Evolutionary conservation across 164 flowering plant genomes (phyloP), one percentile per base, ranked within the genome.

Genomic region (Echeveria elegans): DNA sequence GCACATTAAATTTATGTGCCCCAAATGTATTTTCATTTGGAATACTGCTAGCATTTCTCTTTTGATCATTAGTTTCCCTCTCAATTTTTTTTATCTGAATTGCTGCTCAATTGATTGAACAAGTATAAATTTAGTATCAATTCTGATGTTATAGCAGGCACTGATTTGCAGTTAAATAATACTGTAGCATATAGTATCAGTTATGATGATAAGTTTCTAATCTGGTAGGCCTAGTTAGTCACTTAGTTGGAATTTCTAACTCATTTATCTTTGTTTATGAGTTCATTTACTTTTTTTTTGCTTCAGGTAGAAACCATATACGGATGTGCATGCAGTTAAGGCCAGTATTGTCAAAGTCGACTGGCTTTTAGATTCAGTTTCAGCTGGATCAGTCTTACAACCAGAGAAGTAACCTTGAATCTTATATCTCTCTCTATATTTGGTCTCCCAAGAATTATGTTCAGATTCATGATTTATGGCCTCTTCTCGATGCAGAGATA

Each of bases 271-370:
- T n/a, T n/a, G n/a, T n/a, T n/a, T n/a, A n/a, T n/a, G n/a, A n/a
- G n/a, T n/a, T n/a, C n/a, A n/a, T n/a, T n/a, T n/a, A n/a, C n/a
- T n/a, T n/a, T n/a, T 47, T 52, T 32, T 72, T 0, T 72, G 58
- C 48, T 63, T 48, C 88, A 91, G 97, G 73, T 82, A 66, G 84
- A 80, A 76, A 86, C 93, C 19, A 73, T 92, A 78, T 92, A 87
- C 74, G 98, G 91, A 1, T 88, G 98, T n/a, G n/a, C n/a, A n/a
- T 80, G 95, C 96, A 6, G 80, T 87, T 64, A 81, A 79, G 71
- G 77, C 95, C 58, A 66, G 72, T 62, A 64, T 89, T 53, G 84
- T 92, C 32, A 79, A 81, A 68, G 68, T 70, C 63, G 70, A 71
- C 63, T 92, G 98, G 95, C 85, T 87, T 45, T 75, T 75, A 63